phyloP scores from a whole-genome alignment of 208 protist genomes.

The Herpetomonas tarakana region DNA sequence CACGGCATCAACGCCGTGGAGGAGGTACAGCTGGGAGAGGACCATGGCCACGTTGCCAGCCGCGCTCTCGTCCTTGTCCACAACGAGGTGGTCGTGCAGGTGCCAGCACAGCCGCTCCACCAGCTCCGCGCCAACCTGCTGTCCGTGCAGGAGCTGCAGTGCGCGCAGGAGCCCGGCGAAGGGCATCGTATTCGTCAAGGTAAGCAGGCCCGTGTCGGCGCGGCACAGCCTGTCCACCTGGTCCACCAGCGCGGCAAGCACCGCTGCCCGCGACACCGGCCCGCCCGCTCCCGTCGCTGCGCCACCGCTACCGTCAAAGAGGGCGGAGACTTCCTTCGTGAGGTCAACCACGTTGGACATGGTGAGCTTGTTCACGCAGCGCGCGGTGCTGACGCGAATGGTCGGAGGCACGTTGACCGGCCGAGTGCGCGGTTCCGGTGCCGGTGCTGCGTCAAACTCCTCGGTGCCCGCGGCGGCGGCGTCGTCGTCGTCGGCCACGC shows the following conservation, averaged over 20 bases:
- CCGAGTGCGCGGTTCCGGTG: conserved; percentile 10
- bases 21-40: conserved; percentile 67
- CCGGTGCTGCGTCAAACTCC: conserved; percentile 3
- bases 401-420: conserved; percentile 15
- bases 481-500: conserved; percentile 3
- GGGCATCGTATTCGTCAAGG: conserved; percentile 52
- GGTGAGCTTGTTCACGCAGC: conserved; percentile 76
- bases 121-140: conserved; percentile 60
- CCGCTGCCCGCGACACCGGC: conserved; percentile 44
- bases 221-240: conserved; percentile 58
- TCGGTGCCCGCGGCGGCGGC: conserved; percentile 2
- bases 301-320: conserved; percentile 14
- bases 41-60: conserved; percentile 60
- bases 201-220: conserved; percentile 51
- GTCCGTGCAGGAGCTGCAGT: conserved; percentile 72
- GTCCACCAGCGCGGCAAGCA: conserved; percentile 46
- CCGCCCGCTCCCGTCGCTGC: background rate
- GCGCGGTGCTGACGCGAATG: conserved; percentile 38
- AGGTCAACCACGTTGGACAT: conserved; percentile 70
- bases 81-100: conserved; percentile 44
- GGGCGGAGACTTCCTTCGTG: conserved; percentile 54
- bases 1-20: conserved; percentile 62
- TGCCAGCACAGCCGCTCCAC: conserved; percentile 45
- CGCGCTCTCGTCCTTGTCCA: conserved; percentile 37
- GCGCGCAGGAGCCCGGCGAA: conserved; percentile 76